A percentile compares a stretch with the other conserved stretches of the same genome.
Conservation (phyloP, 805 yeast genomes). For the Ogataea neopini region DNA sequence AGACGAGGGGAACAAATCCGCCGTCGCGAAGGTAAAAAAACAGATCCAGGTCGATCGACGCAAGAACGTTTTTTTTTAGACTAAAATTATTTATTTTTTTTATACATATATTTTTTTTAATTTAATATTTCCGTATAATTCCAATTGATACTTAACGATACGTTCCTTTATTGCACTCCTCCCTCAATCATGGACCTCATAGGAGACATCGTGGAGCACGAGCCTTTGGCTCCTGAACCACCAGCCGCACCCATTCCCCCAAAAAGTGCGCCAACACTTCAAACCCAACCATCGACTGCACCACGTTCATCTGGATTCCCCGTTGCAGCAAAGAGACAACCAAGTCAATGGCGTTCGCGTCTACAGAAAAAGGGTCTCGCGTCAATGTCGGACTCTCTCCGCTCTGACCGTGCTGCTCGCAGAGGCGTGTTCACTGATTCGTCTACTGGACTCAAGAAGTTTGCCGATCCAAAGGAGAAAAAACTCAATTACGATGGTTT, state of each 20-base stretch:
- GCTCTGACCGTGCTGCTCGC: background rate
- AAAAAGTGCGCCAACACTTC: background rate
- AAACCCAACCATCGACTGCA: background rate
- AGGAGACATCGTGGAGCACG: conserved; percentile 73
- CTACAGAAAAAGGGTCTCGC: conserved; percentile 37
- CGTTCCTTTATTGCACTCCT: background rate
- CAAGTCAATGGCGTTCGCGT: conserved; percentile 53
- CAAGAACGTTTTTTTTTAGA: background rate
- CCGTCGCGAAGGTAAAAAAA: background rate
- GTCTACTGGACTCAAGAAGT: conserved; percentile 14
- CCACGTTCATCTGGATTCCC: conserved; percentile 38
- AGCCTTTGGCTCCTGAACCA: conserved; percentile 24
- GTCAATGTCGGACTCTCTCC: conserved; percentile 29
- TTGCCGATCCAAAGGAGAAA: conserved; percentile 16
- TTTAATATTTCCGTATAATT: background rate
- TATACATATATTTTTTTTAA: background rate
- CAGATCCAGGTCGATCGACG: conserved; percentile 3
- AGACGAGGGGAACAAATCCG: background rate
- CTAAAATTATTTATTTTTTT: background rate
- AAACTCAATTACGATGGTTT: conserved; percentile 29
- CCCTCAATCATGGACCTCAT: conserved; percentile 73
- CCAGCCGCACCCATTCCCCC: background rate
- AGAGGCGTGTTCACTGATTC: conserved; percentile 4
- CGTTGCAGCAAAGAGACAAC: conserved; percentile 35
- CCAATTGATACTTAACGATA: no score